phyloP scores from a whole-genome alignment of 768 basidiomycete species.

The Exidia glandulosa region DNA sequence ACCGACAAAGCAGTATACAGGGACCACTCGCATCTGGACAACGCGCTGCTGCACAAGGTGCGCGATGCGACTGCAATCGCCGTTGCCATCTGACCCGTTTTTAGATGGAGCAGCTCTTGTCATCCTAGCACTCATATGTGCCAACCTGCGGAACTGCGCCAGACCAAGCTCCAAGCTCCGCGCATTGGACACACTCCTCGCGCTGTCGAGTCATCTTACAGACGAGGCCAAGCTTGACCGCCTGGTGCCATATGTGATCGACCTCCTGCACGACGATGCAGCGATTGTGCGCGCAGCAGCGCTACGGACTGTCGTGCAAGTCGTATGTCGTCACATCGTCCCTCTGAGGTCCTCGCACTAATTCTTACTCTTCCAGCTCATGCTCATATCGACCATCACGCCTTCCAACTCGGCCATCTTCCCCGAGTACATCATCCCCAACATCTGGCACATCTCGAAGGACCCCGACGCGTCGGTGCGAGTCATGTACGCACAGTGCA shows the following conservation, averaged over 20 bases:
- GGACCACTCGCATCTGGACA: slow-evolving; percentile 20
- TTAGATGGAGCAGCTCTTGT: slow-evolving; percentile 86
- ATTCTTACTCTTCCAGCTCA: slow-evolving; percentile 31
- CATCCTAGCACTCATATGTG: slow-evolving; percentile 74
- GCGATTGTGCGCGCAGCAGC: slow-evolving; percentile 74
- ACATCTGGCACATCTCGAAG: slow-evolving; percentile 68
- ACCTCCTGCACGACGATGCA: slow-evolving; percentile 76
- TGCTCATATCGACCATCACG: slow-evolving; percentile 61
- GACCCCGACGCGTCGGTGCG: slow-evolving; percentile 82
- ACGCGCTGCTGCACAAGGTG: slow-evolving; percentile 55
- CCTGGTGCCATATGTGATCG: slow-evolving; percentile 84
- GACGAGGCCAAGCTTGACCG: slow-evolving; percentile 95
- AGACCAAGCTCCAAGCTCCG: slow-evolving; percentile 79
- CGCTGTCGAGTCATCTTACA: slow-evolving; percentile 67
- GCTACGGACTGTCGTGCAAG: slow-evolving; percentile 68
- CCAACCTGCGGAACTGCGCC: slow-evolving; percentile 80
- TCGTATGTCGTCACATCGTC: slow-evolving; percentile 36
- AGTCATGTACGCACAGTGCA: slow-evolving; percentile 70
- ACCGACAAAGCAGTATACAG: slow-evolving; percentile 45
- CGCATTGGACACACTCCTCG: slow-evolving; percentile 78
- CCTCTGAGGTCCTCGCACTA: slow-evolving; percentile 7
- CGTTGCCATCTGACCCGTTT: background rate
- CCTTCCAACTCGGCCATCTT: slow-evolving; percentile 60
- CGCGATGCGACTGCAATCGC: background rate
- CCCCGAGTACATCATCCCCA: slow-evolving; percentile 91